These are phyloP conservation scores for Solanum dulcamara DNA, from an alignment of 257 asterid species.

Conservation along the genomic window DNA sequence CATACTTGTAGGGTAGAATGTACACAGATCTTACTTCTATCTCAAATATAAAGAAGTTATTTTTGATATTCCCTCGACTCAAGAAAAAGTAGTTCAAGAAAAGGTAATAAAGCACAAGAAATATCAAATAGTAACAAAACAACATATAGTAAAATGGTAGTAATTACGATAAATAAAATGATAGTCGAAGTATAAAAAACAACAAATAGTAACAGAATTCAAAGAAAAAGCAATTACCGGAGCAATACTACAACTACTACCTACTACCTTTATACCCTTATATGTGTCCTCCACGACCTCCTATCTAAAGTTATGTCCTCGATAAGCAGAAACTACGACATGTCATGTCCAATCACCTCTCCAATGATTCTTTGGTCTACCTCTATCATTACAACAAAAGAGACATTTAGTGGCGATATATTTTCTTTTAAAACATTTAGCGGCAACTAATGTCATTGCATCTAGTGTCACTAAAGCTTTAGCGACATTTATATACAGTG, in stretches of 20 bases:
- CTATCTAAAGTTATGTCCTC: too few species aligned
- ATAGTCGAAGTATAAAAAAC: background rate
- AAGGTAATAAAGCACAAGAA: background rate
- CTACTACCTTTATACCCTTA: background rate
- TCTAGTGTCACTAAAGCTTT: too few species aligned
- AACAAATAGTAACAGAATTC: background rate
- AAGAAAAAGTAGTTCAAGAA: background rate
- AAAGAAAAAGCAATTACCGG: background rate
- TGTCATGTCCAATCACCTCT: background rate
- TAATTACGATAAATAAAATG: background rate
- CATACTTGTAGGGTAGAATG: background rate
- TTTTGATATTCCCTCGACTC: rapidly evolving
- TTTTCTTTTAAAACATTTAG: too few species aligned
- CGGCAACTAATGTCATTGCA: too few species aligned
- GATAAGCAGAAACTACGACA: background rate
- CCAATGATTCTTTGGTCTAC: too few species aligned
- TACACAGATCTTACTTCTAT: background rate
- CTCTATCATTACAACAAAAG: too few species aligned
- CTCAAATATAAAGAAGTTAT: rapidly evolving
- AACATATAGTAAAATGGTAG: background rate
- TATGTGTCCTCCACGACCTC: background rate
- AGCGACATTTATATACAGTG: too few species aligned
- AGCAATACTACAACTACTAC: background rate
- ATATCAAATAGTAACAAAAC: background rate
- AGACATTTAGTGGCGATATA: too few species aligned